Percentiles rank a stretch among this genome's conserved stretches.
Conservation (phyloP, 805 yeast species). For the Candida mattraensis region DNA sequence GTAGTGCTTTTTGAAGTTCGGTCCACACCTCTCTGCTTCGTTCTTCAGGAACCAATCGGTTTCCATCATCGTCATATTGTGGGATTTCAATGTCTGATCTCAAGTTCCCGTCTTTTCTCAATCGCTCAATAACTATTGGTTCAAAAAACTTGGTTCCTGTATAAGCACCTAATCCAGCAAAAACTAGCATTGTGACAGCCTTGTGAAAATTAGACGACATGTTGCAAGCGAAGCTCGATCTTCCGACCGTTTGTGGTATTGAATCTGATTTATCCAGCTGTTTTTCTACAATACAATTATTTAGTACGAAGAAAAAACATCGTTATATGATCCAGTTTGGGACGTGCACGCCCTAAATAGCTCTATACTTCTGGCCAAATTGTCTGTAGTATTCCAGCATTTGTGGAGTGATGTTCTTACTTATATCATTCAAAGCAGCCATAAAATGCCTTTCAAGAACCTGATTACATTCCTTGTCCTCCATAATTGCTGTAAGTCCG, state of each 20-base stretch:
- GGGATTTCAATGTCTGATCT: slow-evolving; percentile 61
- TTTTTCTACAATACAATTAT: slow-evolving; percentile 9
- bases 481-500: slow-evolving; percentile 92
- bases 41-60: slow-evolving; percentile 25
- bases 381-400: slow-evolving; percentile 75
- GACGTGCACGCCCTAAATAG: slow-evolving; percentile 14
- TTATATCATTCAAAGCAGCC: slow-evolving; percentile 63
- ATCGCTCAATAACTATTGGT: slow-evolving; percentile 67
- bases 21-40: slow-evolving; percentile 16
- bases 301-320: not conserved
- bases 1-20: slow-evolving; percentile 20
- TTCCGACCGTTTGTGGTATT: too few relatives aligned
- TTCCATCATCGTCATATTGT: slow-evolving; percentile 48
- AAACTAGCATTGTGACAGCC: slow-evolving; percentile 26
- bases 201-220: slow-evolving; percentile 20
- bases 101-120: slow-evolving; percentile 63
- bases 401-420: slow-evolving; percentile 79
- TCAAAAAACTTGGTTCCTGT: slow-evolving; percentile 68
- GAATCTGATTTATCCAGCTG: too few relatives aligned
- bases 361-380: slow-evolving; percentile 42
- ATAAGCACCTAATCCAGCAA: slow-evolving; percentile 42
- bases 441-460: slow-evolving; percentile 64
- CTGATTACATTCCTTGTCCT: slow-evolving; percentile 49
- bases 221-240: not conserved
- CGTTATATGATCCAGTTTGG: not conserved